Conservation (phyloP, 2,329 filamentous ascomycete genomes). For the Westerdykella sp. region DNA sequence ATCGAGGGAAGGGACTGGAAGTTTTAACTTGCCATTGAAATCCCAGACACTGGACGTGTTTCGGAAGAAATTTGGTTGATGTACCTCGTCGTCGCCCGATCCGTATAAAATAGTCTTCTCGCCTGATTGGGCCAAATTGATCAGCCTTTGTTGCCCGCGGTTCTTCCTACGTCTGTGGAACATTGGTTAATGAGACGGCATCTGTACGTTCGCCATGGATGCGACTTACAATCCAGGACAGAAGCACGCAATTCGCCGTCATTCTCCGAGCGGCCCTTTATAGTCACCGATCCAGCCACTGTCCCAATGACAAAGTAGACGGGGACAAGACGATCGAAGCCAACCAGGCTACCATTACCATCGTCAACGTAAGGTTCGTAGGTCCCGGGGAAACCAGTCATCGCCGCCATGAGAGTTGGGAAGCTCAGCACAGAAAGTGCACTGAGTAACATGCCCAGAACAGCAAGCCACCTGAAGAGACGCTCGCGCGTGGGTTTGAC, state of each 20-base stretch:
- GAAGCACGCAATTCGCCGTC: slow-evolving; percentile 10
- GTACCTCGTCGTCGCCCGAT: too few relatives aligned
- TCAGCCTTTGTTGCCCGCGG: too few relatives aligned
- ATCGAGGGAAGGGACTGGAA: too few relatives aligned
- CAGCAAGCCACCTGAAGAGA: slow-evolving; percentile 30
- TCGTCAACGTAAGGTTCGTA: slow-evolving; percentile 25
- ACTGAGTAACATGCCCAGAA: slow-evolving; percentile 26
- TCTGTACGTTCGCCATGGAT: too few relatives aligned
- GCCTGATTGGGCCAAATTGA: too few relatives aligned
- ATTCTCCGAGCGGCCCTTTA: slow-evolving; percentile 4
- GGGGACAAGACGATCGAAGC: slow-evolving; percentile 11
- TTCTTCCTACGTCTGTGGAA: too few relatives aligned
- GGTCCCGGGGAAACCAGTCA: slow-evolving; percentile 37
- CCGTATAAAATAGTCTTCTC: too few relatives aligned
- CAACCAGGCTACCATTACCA: slow-evolving; percentile 20
- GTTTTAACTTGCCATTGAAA: too few relatives aligned
- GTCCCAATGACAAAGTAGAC: slow-evolving; percentile 17
- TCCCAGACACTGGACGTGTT: too few relatives aligned
- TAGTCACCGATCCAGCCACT: slow-evolving; percentile 14
- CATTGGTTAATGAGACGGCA: too few relatives aligned
- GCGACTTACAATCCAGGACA: slow-evolving; percentile 11
- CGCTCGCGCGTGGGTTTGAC: slow-evolving; percentile 17
- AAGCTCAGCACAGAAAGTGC: slow-evolving; percentile 32
- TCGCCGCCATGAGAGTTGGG: slow-evolving; percentile 35
- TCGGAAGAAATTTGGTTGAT: too few relatives aligned